Conservation (phyloP, 148 eudicot genomes). For the Rheum nobile region DNA sequence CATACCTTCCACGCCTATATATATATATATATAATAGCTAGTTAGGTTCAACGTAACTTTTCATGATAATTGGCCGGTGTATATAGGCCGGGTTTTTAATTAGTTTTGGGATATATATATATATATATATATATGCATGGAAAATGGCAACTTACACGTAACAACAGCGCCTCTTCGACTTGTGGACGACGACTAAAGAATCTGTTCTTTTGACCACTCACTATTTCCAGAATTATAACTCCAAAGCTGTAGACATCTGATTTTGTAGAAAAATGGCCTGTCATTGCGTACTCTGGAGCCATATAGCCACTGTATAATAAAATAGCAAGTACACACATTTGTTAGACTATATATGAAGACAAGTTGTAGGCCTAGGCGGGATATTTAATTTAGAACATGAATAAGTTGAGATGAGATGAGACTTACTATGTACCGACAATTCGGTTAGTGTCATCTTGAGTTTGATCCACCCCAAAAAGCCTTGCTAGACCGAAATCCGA, state of each 20-base stretch:
- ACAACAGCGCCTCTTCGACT: background rate
- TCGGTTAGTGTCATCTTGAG: constrained; percentile 1
- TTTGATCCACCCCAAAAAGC: constrained; percentile 7
- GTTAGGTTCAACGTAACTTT: no score
- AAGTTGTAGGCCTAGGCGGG: background rate
- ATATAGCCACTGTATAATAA: constrained; percentile 7
- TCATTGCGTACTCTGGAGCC: constrained; percentile 9
- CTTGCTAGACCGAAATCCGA: constrained; percentile 5
- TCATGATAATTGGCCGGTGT: background rate
- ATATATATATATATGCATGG: no score
- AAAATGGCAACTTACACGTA: background rate
- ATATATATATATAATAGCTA: background rate
- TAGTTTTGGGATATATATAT: background rate
- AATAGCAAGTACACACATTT: background rate
- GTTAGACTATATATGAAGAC: background rate
- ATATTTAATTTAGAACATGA: background rate
- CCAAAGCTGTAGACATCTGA: constrained; percentile 7
- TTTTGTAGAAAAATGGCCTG: constrained; percentile 6
- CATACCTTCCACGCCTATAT: constrained; percentile 8
- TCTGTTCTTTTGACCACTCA: constrained; percentile 8
- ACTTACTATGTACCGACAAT: constrained; percentile 3
- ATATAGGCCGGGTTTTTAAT: background rate
- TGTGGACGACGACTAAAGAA: background rate
- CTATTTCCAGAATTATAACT: constrained; percentile 6
- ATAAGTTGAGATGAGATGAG: no score